These are phyloP conservation scores for Heterobasidion occidentale DNA, from an alignment of 1,284 basidiomycete species.

Conservation along the genomic window DNA sequence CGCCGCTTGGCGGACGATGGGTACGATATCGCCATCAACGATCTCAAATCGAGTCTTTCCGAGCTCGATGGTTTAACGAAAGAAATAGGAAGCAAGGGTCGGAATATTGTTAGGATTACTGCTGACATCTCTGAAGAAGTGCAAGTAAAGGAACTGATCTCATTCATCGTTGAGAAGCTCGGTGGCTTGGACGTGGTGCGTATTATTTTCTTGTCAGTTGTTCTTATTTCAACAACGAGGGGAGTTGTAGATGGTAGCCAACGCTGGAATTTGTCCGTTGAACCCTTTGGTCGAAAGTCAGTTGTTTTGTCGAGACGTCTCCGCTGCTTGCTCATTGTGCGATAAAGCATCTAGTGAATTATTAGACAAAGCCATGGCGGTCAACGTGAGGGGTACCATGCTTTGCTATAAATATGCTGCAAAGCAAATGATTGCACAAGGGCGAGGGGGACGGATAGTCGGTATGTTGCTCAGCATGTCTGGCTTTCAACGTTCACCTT, in stretches of 20 bases:
- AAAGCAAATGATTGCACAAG: conserved; percentile 4
- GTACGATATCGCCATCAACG: conserved; percentile 19
- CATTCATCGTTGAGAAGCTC: conserved; percentile 18
- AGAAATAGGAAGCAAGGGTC: conserved; percentile 7
- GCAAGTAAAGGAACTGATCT: conserved; percentile 27
- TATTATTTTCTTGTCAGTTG: neutral
- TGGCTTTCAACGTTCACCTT: no score
- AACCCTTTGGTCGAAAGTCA: conserved; percentile 14
- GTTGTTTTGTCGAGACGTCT: neutral
- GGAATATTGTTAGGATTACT: neutral
- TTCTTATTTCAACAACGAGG: neutral
- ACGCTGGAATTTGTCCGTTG: conserved; percentile 18
- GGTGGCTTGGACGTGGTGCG: conserved; percentile 30
- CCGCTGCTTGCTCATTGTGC: neutral
- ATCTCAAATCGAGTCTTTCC: conserved; percentile 13
- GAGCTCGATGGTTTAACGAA: conserved; percentile 14
- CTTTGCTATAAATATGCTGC: conserved; percentile 6
- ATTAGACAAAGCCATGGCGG: neutral
- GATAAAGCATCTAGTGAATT: neutral
- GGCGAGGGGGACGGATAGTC: conserved; percentile 3
- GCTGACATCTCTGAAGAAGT: conserved; percentile 6
- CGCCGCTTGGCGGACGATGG: conserved; percentile 20
- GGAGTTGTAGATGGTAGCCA: conserved; percentile 21
- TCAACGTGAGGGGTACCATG: conserved; percentile 1
- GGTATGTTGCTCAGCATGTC: neutral